Evolutionary conservation across 495 filamentous ascomycete genomes (phyloP).

Genomic region (Parachaetomium inaequale): DNA sequence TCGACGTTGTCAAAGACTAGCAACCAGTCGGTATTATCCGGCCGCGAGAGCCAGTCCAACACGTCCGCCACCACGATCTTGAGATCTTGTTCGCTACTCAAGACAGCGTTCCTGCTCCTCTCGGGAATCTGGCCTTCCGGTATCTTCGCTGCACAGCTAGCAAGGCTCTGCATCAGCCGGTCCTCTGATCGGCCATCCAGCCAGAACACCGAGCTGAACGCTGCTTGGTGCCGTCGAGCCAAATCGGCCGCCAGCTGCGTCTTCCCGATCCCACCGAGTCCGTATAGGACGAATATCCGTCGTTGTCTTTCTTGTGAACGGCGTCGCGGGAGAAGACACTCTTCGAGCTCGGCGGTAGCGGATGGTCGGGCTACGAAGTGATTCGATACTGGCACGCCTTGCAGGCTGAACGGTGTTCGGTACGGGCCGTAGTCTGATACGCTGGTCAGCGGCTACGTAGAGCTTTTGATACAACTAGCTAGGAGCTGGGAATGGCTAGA

Average conservation of each 20-base stretch:
- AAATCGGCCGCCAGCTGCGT: constrained; percentile 27
- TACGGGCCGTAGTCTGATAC: constrained; percentile 17
- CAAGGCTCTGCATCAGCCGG: constrained; percentile 33
- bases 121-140: constrained; percentile 29
- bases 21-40: constrained; percentile 39
- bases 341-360: constrained; percentile 17
- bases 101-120: constrained; percentile 12
- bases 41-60: constrained; percentile 35
- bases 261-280: constrained; percentile 29
- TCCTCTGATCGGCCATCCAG: constrained; percentile 35
- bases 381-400: constrained; percentile 20
- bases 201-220: constrained; percentile 30
- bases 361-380: constrained; percentile 17
- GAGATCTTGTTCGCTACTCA: constrained; percentile 24
- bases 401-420: constrained; percentile 17
- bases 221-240: constrained; percentile 16
- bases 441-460: background rate
- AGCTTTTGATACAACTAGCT: background rate
- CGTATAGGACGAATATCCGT: constrained; percentile 27
- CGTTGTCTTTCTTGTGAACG: constrained; percentile 3
- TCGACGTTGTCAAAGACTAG: constrained; percentile 45
- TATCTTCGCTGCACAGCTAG: constrained; percentile 26
- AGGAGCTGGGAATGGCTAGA: background rate
- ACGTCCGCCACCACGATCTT: constrained; percentile 29
- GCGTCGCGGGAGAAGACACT: constrained; percentile 16